These are phyloP conservation scores for Rhizophagus prolifer DNA, from an alignment of 192 early-diverging fungal genomes.

Conservation along the genomic window DNA sequence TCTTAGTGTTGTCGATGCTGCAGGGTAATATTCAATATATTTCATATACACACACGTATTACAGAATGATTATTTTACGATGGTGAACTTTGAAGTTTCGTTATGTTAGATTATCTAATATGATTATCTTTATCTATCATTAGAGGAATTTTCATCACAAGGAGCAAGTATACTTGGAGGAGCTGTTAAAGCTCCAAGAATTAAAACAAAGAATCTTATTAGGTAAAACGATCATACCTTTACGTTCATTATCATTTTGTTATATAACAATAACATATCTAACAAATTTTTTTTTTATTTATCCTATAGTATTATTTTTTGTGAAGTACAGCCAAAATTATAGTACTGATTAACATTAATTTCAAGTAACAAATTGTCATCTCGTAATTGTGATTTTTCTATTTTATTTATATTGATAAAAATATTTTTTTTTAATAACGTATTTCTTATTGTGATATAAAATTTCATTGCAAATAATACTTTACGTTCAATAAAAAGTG, in stretches of 20 bases:
- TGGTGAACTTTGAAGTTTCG: background rate
- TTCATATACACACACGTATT: too few species aligned
- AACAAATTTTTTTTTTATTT: too few species aligned
- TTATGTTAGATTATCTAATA: background rate
- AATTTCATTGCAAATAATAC: too few species aligned
- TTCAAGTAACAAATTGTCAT: too few species aligned
- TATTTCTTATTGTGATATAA: too few species aligned
- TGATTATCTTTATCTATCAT: background rate
- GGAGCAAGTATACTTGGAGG: slow-evolving; percentile 89
- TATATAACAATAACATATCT: too few species aligned
- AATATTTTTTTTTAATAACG: too few species aligned
- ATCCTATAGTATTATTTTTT: slow-evolving; percentile 85
- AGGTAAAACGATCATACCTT: slow-evolving; percentile 48
- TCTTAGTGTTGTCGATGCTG: slow-evolving; percentile 88
- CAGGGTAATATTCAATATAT: slow-evolving; percentile 61
- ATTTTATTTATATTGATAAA: too few species aligned
- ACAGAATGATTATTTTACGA: background rate
- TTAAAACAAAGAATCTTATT: slow-evolving; percentile 96
- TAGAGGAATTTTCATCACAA: slow-evolving; percentile 94
- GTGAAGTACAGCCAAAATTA: too few species aligned
- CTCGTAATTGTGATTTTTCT: too few species aligned
- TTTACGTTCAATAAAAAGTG: too few species aligned
- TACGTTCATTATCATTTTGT: background rate
- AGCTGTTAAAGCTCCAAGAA: slow-evolving; percentile 86
- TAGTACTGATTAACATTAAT: too few species aligned